phyloP scores from a whole-genome alignment of 768 basidiomycete species.

The Phaeotremella skinneri region DNA sequence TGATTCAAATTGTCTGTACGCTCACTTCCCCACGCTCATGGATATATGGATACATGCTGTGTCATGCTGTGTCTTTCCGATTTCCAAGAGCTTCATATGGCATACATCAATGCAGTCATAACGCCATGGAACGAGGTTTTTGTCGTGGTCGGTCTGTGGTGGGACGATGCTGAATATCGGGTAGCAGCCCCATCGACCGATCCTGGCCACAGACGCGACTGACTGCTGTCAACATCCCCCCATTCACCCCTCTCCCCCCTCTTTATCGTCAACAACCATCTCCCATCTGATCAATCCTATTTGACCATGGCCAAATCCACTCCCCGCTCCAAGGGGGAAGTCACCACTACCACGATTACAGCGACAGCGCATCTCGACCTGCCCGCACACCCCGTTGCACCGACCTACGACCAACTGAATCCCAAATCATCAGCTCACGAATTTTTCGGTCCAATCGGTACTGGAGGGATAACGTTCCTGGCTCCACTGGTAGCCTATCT shows the following conservation, averaged over 20 bases:
- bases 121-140: neutral
- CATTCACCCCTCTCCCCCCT: neutral
- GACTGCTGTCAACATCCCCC: neutral
- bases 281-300: neutral
- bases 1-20: too few relatives aligned
- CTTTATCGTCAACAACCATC: neutral
- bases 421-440: slow-evolving; percentile 38
- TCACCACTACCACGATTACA: slow-evolving; percentile 42
- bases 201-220: neutral
- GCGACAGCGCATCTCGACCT: slow-evolving; percentile 45
- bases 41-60: too few relatives aligned
- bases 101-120: neutral
- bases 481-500: slow-evolving; percentile 44
- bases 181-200: too few relatives aligned
- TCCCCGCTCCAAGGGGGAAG: slow-evolving; percentile 17
- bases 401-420: slow-evolving; percentile 48
- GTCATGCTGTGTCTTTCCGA: too few relatives aligned
- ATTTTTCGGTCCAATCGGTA: slow-evolving; percentile 49
- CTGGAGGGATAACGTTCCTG: slow-evolving; percentile 31
- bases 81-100: too few relatives aligned
- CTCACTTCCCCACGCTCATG: too few relatives aligned
- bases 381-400: slow-evolving; percentile 41
- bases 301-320: slow-evolving; percentile 4
- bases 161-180: too few relatives aligned
- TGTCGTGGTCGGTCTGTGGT: too few relatives aligned